Evolutionary conservation across 1,284 basidiomycete species (phyloP), one percentile per base, ranked within the genome.

Genomic region (Fomitopsis pinicola): DNA sequence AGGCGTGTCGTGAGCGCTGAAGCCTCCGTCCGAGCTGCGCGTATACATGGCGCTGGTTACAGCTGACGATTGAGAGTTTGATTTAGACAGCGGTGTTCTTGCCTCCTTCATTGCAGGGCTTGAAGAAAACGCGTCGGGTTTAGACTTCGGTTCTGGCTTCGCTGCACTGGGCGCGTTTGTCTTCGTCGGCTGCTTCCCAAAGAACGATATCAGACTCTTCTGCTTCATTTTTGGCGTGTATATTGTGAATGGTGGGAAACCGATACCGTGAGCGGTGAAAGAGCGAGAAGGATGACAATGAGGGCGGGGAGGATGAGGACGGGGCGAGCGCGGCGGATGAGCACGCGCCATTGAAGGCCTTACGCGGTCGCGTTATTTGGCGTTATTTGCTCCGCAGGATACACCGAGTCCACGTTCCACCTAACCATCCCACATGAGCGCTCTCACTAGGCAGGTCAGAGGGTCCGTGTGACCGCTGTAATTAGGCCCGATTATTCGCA

Each of bases 171-270:
- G 55, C 28, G 67, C 68, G 56, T 65, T 68, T 55, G 67, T 68
- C n/a, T 59, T 46, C 26, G 67, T 58, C 2, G 68, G 44, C n/a
- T 73, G 58, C 60, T 88, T 89, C 0, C 75, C 76, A 66, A 91
- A 89, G 74, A 84, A 91, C 9, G 85, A 82, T 73, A 86, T 86
- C 7, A 91, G 78, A 67, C 86, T 90, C 69, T 90, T 91, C 71
- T 91, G 89, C 67, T 88, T 91, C 73, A 84, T 73, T 42, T 78
- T 76, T 28, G 83, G 82, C 0, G 59, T 50, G 3, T 14, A 30
- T 28, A 55, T 57, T n/a, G 36, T 14, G 3, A 50, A 10, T 10
- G 5, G 8, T 33, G 30, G 30, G 33, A 14, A 3, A 28, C 28
- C 19, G 48, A 9, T 14, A 44, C 45, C 8, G 38, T 19, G 56